phyloP scores from a whole-genome alignment of 1,139 yeast species.

The Protomyces arabidopsidicola region DNA sequence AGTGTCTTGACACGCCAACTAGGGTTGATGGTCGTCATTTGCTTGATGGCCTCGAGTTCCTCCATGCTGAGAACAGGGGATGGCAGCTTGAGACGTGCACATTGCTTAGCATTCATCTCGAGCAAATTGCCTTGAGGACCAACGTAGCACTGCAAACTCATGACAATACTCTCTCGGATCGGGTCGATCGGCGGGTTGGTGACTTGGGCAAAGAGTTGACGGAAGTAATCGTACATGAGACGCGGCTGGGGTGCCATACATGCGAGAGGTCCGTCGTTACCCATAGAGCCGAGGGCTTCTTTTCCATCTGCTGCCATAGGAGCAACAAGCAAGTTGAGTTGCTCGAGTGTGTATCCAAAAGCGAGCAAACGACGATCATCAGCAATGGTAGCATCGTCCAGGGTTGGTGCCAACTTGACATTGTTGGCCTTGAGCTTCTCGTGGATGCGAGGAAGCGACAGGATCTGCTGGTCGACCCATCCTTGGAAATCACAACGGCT shows the following conservation, averaged over 20 bases:
- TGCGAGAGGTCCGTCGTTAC: conserved; percentile 96
- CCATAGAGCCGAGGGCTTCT: conserved; percentile 97
- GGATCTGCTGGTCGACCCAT: conserved; percentile 83
- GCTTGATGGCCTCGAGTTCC: conserved; percentile 68
- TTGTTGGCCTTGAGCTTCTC: conserved; percentile 54
- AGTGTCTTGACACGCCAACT: conserved; percentile 76
- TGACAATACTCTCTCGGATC: conserved; percentile 90
- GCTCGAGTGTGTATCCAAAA: conserved; percentile 90
- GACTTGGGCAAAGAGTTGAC: conserved; percentile 95
- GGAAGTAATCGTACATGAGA: conserved; percentile 84
- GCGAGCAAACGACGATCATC: conserved; percentile 77
- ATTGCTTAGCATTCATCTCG: conserved; percentile 87
- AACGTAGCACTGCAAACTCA: conserved; percentile 93
- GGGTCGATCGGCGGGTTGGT: conserved; percentile 99
- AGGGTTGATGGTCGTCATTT: conserved; percentile 71
- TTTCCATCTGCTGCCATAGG: conserved; percentile 93
- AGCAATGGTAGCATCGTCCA: conserved; percentile 37
- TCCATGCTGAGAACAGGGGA: conserved; percentile 75
- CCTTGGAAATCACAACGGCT: conserved; percentile 84
- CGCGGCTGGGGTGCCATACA: conserved; percentile 92
- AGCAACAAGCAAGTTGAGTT: conserved; percentile 70
- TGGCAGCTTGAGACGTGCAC: conserved; percentile 75
- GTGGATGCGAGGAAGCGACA: conserved; percentile 70
- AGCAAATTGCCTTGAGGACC: conserved; percentile 96
- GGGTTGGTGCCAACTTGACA: conserved; percentile 40